Conservation (phyloP, 371 early-diverging fungal species). For the Paraphysoderma sedebokerense region DNA sequence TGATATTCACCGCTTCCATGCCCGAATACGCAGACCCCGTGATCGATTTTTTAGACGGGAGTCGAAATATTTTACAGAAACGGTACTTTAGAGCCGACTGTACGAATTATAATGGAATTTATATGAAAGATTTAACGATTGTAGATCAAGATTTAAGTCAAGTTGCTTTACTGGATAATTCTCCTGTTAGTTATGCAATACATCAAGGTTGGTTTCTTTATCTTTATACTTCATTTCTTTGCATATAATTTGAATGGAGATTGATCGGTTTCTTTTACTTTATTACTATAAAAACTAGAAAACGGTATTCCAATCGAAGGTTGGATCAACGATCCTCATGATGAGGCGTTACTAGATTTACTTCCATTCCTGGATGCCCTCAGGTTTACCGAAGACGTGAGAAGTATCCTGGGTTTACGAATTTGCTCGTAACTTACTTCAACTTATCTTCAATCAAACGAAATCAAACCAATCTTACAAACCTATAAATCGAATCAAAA, state of each 20-base stretch:
- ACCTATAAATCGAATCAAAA: no score
- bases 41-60: slow-evolving; percentile 81
- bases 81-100: slow-evolving; percentile 82
- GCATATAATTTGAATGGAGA: no score
- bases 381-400: slow-evolving; percentile 65
- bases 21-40: slow-evolving; percentile 96
- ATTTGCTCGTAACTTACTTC: no score
- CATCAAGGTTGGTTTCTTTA: slow-evolving; percentile 41
- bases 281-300: slow-evolving; percentile 19
- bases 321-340: slow-evolving; percentile 61
- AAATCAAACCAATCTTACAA: no score
- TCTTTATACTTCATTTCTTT: neutral
- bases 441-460: no score
- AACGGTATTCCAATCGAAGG: slow-evolving; percentile 71
- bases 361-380: slow-evolving; percentile 71
- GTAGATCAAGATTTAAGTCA: slow-evolving; percentile 69
- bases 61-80: slow-evolving; percentile 47
- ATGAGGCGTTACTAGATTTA: slow-evolving; percentile 65
- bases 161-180: slow-evolving; percentile 82
- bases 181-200: slow-evolving; percentile 63
- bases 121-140: slow-evolving; percentile 67
- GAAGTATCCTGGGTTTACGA: slow-evolving; percentile 34
- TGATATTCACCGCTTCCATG: slow-evolving; percentile 95
- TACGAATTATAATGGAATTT: slow-evolving; percentile 50
- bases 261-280: neutral